A percentile compares a stretch with the other conserved stretches of the same genome.
Evolutionary conservation across 1,139 yeast species (phyloP).

Genomic region (Geotrichum aggregatum): DNA sequence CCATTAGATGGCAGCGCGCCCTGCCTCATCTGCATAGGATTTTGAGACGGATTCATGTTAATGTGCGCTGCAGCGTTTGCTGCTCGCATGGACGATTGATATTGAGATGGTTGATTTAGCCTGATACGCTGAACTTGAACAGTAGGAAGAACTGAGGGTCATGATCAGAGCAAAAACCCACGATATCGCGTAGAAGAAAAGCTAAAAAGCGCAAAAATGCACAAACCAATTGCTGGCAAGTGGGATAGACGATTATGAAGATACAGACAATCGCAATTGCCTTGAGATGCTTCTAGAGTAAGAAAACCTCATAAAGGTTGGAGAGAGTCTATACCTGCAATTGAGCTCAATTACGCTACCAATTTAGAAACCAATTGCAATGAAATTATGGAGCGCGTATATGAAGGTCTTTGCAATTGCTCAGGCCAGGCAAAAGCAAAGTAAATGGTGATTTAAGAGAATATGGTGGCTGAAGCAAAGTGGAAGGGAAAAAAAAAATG

Average conservation of each 20-base stretch:
- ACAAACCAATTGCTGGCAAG: too few species aligned
- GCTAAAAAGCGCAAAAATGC: not conserved
- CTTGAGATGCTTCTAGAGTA: too few species aligned
- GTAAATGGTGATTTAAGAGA: not conserved
- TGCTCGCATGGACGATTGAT: not conserved
- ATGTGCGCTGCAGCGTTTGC: conserved; percentile 4
- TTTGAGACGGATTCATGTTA: conserved; percentile 6
- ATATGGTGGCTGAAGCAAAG: not conserved
- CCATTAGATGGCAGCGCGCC: conserved; percentile 4
- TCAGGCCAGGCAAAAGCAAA: not conserved
- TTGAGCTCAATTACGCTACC: too few species aligned
- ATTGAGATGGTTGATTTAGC: not conserved
- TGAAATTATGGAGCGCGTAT: too few species aligned
- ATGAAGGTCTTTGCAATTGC: too few species aligned
- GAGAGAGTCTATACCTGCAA: too few species aligned
- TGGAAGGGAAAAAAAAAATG: not conserved
- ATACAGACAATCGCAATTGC: too few species aligned
- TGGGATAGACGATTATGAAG: too few species aligned
- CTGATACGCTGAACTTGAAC: conserved; percentile 2
- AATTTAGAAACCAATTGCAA: too few species aligned
- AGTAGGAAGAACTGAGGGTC: not conserved
- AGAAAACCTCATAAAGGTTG: too few species aligned
- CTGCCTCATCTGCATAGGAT: conserved; percentile 13
- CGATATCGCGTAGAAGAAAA: not conserved
- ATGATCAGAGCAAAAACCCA: not conserved